Conservation (phyloP, 208 protist genomes). For the Wallacemonas collosoma region DNA sequence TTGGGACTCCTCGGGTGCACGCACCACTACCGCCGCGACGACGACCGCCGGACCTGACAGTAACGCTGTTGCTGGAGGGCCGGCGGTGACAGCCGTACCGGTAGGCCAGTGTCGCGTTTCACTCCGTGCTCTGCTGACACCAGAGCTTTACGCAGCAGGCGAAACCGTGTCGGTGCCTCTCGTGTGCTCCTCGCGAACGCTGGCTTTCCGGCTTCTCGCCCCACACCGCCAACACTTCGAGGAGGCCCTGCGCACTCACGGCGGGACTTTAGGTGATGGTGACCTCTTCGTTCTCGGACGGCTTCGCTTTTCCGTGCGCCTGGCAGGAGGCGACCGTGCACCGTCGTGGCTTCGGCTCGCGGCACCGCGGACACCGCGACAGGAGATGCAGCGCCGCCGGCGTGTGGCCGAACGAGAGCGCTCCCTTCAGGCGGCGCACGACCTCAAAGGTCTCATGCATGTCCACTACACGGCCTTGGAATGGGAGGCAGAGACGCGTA, state of each 20-base stretch:
- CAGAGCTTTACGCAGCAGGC: constrained; percentile 29
- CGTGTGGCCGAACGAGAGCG: background rate
- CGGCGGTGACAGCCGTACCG: background rate
- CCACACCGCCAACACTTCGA: constrained; percentile 23
- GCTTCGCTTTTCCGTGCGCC: constrained; percentile 34
- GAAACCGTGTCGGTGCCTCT: constrained; percentile 46
- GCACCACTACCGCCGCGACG: background rate
- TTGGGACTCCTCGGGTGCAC: background rate
- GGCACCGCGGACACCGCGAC: background rate
- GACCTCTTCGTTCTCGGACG: constrained; percentile 22
- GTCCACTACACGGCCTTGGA: background rate
- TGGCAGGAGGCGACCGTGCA: constrained; percentile 27
- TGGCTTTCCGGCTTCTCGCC: constrained; percentile 5
- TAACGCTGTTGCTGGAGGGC: background rate
- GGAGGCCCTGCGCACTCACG: background rate
- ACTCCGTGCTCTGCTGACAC: constrained; percentile 25
- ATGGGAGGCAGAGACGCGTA: background rate
- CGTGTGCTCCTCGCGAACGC: constrained; percentile 20
- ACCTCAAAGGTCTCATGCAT: constrained; percentile 10
- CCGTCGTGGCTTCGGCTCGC: constrained; percentile 39
- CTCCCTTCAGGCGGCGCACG: background rate
- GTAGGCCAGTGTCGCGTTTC: constrained; percentile 9
- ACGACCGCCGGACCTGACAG: background rate
- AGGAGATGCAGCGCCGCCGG: constrained; percentile 12
- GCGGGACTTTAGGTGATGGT: background rate